phyloP scores from a whole-genome alignment of 106 monocot genomes.

The Posidonia australis region DNA sequence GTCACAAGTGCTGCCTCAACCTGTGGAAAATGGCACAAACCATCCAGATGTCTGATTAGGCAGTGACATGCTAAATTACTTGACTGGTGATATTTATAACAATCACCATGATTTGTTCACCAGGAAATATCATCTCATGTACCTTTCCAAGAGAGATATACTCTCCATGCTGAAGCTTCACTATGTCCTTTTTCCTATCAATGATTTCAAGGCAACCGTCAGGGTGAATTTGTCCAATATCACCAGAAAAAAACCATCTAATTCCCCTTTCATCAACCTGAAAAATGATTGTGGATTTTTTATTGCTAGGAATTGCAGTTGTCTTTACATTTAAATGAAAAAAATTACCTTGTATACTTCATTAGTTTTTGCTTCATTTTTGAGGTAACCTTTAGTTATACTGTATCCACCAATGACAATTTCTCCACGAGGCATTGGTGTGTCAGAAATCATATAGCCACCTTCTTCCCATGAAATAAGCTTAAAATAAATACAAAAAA shows the following conservation, averaged over 20 bases:
- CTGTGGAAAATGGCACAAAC: no score
- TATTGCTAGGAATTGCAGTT: no score
- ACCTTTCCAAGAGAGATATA: conserved; percentile 78
- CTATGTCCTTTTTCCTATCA: conserved; percentile 68
- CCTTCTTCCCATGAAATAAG: conserved; percentile 47
- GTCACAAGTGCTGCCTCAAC: conserved; percentile 33
- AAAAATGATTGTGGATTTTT: no score
- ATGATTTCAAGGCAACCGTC: conserved; percentile 74
- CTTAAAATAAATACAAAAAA: no score
- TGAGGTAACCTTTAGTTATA: conserved; percentile 40
- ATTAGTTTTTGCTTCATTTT: conserved; percentile 38
- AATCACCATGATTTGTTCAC: no score
- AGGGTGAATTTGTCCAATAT: conserved; percentile 56
- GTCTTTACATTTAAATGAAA: no score
- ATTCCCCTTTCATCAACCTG: conserved; percentile 69
- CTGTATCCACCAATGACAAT: conserved; percentile 33
- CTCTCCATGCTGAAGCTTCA: conserved; percentile 82
- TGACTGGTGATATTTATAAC: no score
- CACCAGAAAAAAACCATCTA: conserved; percentile 73
- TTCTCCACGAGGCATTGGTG: conserved; percentile 44
- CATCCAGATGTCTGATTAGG: no score
- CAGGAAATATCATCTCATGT: background rate
- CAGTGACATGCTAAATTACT: no score
- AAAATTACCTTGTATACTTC: conserved; percentile 37
- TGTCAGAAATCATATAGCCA: conserved; percentile 28